These are phyloP conservation scores for Penicillium sp. DNA, from an alignment of 2,329 filamentous ascomycete genomes.

Conservation along the genomic window DNA sequence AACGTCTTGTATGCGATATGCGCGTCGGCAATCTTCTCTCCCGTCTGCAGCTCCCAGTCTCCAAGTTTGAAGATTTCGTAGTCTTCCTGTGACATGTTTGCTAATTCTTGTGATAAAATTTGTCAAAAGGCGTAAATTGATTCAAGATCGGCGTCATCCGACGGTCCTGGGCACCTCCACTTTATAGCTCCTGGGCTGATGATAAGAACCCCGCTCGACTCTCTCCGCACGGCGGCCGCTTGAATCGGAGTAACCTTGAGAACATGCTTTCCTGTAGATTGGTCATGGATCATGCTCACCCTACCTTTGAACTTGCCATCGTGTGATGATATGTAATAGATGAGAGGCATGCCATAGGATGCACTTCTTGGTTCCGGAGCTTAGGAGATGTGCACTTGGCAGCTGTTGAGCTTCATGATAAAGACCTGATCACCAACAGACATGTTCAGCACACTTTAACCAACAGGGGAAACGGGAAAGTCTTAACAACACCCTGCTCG, in stretches of 20 bases:
- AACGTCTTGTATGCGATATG: constrained; percentile 76
- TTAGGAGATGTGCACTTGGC: too few relatives aligned
- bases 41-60: constrained; percentile 65
- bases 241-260: constrained; percentile 5
- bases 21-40: constrained; percentile 61
- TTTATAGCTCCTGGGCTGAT: constrained; percentile 13
- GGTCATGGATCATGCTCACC: not conserved
- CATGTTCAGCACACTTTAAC: too few relatives aligned
- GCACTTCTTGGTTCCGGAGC: too few relatives aligned
- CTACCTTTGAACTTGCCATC: too few relatives aligned
- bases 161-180: not conserved
- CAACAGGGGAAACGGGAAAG: too few relatives aligned
- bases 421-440: too few relatives aligned
- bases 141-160: not conserved
- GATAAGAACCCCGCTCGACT: constrained; percentile 17
- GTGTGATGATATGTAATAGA: too few relatives aligned
- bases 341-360: too few relatives aligned
- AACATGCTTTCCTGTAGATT: not conserved
- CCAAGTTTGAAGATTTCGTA: constrained; percentile 59
- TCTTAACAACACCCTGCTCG: too few relatives aligned
- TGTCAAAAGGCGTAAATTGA: not conserved
- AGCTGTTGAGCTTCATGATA: too few relatives aligned
- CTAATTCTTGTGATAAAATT: not conserved
- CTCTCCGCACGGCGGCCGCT: constrained; percentile 12
- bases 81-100: constrained; percentile 29